A percentile compares a stretch with the other conserved stretches of the same genome.
Conservation (phyloP, 768 basidiomycete species). For the Tephrocybe sp. region DNA sequence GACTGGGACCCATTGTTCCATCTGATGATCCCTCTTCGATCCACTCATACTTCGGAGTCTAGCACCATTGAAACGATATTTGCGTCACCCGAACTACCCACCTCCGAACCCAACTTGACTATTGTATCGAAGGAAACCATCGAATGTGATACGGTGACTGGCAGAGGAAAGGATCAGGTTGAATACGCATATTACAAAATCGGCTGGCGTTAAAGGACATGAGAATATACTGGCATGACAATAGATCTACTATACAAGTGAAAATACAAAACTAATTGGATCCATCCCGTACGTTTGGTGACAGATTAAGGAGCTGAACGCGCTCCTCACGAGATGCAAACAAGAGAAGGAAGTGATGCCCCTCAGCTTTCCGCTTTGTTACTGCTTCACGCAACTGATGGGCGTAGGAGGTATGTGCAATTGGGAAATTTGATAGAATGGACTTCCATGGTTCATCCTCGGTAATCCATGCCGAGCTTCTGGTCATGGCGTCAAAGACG, state of each 20-base stretch:
- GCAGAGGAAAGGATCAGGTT: constrained; percentile 43
- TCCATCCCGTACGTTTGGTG: constrained; percentile 14
- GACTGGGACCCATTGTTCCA: constrained; percentile 47
- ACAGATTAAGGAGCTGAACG: constrained; percentile 53
- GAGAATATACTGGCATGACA: constrained; percentile 5
- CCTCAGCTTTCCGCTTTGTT: constrained; percentile 58
- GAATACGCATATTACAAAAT: constrained; percentile 74
- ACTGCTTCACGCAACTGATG: constrained; percentile 66
- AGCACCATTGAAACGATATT: constrained; percentile 58
- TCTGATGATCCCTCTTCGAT: constrained; percentile 73
- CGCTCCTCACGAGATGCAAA: constrained; percentile 71
- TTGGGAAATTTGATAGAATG: constrained; percentile 52
- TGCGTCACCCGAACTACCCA: constrained; percentile 8
- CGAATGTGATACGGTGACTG: constrained; percentile 47
- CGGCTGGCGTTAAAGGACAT: constrained; percentile 47
- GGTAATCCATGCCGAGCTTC: constrained; percentile 58
- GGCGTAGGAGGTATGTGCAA: constrained; percentile 59
- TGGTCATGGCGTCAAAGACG: constrained; percentile 63
- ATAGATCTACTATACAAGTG: constrained; percentile 8
- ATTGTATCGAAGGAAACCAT: constrained; percentile 55
- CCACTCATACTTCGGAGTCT: constrained; percentile 60
- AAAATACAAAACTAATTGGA: constrained; percentile 11
- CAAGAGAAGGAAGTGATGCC: constrained; percentile 57
- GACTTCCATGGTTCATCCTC: constrained; percentile 77
- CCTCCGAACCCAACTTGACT: constrained; percentile 29